Conservation (phyloP, 164 flowering plant genomes). For the Dillenia turbinata region DNA sequence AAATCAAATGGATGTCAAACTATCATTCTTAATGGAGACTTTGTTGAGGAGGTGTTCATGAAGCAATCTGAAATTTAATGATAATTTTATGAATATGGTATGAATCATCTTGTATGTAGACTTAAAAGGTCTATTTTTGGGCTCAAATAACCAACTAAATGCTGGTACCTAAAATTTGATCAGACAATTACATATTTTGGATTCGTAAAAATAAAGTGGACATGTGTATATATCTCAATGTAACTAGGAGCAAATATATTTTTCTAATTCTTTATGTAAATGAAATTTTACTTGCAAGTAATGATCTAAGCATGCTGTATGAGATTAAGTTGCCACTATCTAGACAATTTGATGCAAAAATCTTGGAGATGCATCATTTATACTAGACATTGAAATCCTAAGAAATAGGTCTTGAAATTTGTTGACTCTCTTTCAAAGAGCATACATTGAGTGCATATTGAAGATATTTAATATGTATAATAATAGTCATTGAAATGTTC, state of each 20-base stretch:
- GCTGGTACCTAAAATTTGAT: not conserved
- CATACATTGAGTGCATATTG: not conserved
- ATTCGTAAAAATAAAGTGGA: no score
- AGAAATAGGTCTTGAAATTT: not conserved
- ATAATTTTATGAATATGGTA: not conserved
- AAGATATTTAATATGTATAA: no score
- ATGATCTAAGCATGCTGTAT: not conserved
- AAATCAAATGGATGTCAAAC: not conserved
- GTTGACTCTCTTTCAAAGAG: not conserved
- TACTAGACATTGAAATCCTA: not conserved
- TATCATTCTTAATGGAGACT: not conserved
- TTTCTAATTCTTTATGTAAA: not conserved
- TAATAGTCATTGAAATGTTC: no score
- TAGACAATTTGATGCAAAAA: not conserved
- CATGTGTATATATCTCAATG: no score
- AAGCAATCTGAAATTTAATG: not conserved
- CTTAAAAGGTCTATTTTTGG: not conserved
- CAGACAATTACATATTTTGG: no score
- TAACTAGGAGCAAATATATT: no score
- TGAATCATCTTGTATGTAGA: not conserved
- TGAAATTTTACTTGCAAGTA: not conserved
- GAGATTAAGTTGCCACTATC: not conserved
- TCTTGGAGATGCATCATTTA: not conserved
- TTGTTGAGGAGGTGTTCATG: not conserved
- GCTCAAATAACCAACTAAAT: not conserved